Conservation (phyloP, 2,329 filamentous ascomycete species). For the Talaromyces amestolkiae region DNA sequence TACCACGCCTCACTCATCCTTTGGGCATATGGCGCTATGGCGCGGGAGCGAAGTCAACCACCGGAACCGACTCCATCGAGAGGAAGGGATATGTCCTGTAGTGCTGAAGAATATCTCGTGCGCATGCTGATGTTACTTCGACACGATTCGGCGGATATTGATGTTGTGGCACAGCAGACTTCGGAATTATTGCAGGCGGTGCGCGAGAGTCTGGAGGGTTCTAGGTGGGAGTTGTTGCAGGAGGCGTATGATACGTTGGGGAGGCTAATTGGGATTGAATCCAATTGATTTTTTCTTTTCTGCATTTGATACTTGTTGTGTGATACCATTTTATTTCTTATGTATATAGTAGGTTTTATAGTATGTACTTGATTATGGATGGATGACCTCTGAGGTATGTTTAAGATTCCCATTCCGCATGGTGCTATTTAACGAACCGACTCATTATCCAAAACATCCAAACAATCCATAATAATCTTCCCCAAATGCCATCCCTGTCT, state of each 20-base stretch:
- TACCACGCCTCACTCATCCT: conserved; percentile 28
- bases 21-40: conserved; percentile 27
- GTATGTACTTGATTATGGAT: neutral
- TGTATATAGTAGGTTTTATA: neutral
- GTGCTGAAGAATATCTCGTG: conserved; percentile 25
- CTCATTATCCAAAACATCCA: conserved; percentile 26
- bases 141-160: conserved; percentile 20
- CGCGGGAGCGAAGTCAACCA: conserved; percentile 13
- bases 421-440: neutral
- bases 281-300: neutral
- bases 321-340: neutral
- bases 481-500: conserved; percentile 33
- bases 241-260: conserved; percentile 28
- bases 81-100: conserved; percentile 6
- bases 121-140: conserved; percentile 25
- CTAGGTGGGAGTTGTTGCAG: conserved; percentile 29
- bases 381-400: no score
- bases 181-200: conserved; percentile 24
- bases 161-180: conserved; percentile 22
- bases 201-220: conserved; percentile 24
- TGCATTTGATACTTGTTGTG: neutral
- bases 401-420: no score
- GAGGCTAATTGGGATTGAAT: conserved; percentile 18
- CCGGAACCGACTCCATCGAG: neutral
- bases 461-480: conserved; percentile 32